Percentiles rank a stretch among this genome's conserved stretches.
phyloP scores from a whole-genome alignment of 2,329 filamentous ascomycete genomes.

The Aureobasidium sp. region DNA sequence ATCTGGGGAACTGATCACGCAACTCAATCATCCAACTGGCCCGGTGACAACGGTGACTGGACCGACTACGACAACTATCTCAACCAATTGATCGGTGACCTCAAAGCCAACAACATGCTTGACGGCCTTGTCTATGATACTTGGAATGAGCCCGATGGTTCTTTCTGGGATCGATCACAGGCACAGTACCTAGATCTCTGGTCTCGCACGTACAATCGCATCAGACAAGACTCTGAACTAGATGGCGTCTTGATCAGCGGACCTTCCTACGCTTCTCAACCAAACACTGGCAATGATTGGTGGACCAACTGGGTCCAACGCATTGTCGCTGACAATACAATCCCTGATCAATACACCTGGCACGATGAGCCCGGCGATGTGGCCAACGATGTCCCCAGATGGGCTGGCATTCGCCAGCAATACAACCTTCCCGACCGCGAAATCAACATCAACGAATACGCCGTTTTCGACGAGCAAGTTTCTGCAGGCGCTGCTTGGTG shows the following conservation, averaged over 20 bases:
- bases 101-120: conserved; percentile 33
- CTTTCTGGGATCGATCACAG: conserved; percentile 34
- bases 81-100: conserved; percentile 32
- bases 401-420: neutral
- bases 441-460: conserved; percentile 48
- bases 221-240: too few species aligned
- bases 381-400: neutral
- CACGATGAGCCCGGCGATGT: conserved; percentile 32
- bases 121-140: conserved; percentile 41
- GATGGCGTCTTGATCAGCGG: too few species aligned
- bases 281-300: conserved; percentile 32
- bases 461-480: conserved; percentile 34
- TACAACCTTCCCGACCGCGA: conserved; percentile 18
- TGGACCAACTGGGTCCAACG: conserved; percentile 35
- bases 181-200: conserved; percentile 38
- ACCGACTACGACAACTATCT: conserved; percentile 39
- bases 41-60: conserved; percentile 47
- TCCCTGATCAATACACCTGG: conserved; percentile 41
- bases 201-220: neutral
- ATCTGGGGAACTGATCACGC: conserved; percentile 26
- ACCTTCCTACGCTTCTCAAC: conserved; percentile 33
- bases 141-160: conserved; percentile 46
- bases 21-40: conserved; percentile 35
- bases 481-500: conserved; percentile 39
- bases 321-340: conserved; percentile 31